Evolutionary conservation across 805 yeast species (phyloP), one percentile per base, ranked within the genome.

Genomic region (Spathaspora sp.): DNA sequence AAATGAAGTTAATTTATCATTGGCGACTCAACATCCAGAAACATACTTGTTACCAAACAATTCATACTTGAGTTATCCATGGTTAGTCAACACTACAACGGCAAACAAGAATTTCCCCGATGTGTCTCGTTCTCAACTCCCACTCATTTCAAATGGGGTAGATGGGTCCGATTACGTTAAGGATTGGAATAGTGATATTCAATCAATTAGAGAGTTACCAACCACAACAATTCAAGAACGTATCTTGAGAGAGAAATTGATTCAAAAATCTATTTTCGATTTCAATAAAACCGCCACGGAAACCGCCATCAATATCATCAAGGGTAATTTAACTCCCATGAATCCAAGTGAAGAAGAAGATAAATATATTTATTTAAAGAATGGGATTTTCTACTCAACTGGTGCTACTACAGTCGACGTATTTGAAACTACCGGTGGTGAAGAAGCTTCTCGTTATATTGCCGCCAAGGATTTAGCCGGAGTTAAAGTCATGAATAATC

Each of bases 131-230:
- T 67, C 84, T 32, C 94, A 87, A 69, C 70, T 77, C 48, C 80
- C 68, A 55, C 73, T 73, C 47, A 69, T 83, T 44, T 60, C 68
- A 43, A 79, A 80, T 56, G 88, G 88, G 39, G 75, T 78, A 20
- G 87, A 82, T 56, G 87, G 85, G 42, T 77, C 80, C 28, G 85
- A 79, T 47, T 64, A 70, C 18, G 68, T 72, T 42, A 85, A 85
- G 60, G 97, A 93, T 60, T 92, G 96, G 88, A 91, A 91, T 66
- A 96, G 87, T 57, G 97, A 94, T 60, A 83, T 83, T 62, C 98
- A 94, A 73, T 77, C 89, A 2, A 77, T 89, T 46, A 81, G 83
- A 55, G 97, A 91, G 57, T 76, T 90, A 55, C 83, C 90, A 31
- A 73, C 76, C 35, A 62, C 75, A 1, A 66, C 79, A 20, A 68